Conservation (phyloP, 2,329 filamentous ascomycete genomes). For the Monilinia fructicola region DNA sequence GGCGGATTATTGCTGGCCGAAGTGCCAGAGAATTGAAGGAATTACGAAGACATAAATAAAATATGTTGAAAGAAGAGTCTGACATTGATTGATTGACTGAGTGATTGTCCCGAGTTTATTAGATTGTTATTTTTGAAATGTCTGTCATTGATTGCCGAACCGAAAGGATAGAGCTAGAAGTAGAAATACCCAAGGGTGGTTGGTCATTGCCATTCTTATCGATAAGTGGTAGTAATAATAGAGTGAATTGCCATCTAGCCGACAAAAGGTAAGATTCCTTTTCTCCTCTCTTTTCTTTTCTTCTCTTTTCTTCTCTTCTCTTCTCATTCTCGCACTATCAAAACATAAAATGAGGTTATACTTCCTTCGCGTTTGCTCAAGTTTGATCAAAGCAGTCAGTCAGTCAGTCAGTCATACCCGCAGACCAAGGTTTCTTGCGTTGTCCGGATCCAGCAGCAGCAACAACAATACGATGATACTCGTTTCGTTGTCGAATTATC, state of each 20-base stretch:
- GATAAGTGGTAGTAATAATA: conserved; percentile 16
- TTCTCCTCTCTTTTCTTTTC: too few species aligned
- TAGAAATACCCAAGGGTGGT: too few species aligned
- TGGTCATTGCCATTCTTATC: not conserved
- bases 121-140: conserved; percentile 13
- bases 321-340: not conserved
- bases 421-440: not conserved
- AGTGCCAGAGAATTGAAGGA: conserved; percentile 26
- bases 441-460: not conserved
- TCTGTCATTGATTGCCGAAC: conserved; percentile 10
- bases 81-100: not conserved
- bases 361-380: not conserved
- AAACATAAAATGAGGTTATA: not conserved
- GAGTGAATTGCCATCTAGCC: not conserved
- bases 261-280: not conserved
- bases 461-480: not conserved
- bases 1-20: conserved; percentile 28
- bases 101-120: not conserved
- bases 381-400: not conserved
- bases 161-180: not conserved
- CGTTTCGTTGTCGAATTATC: too few species aligned
- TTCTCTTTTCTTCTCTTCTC: too few species aligned
- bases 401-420: too few species aligned
- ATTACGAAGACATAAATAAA: conserved; percentile 24
- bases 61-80: conserved; percentile 12